These are phyloP conservation scores for Escallonia herrerae DNA, from an alignment of 129 eudicot species.

Conservation along the genomic window DNA sequence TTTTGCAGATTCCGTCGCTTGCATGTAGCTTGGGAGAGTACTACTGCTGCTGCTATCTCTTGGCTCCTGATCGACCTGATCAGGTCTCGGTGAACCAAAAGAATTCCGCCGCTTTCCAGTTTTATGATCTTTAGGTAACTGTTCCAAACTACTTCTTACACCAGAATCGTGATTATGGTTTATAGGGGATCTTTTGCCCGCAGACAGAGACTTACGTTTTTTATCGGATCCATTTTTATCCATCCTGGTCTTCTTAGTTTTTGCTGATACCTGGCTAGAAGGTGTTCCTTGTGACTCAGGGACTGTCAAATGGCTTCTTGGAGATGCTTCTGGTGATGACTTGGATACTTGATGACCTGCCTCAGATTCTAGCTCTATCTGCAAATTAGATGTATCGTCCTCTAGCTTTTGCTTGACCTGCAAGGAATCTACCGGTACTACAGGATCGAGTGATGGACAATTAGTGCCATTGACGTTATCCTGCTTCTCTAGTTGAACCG, in stretches of 20 bases:
- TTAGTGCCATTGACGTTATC: background rate
- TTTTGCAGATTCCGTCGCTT: conserved; percentile 91
- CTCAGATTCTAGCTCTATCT: background rate
- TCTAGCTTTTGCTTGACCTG: conserved; percentile 19
- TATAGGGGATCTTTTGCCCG: conserved; percentile 46
- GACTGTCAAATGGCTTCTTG: conserved; percentile 52
- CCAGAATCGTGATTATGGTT: conserved; percentile 36
- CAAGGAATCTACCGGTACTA: conserved; percentile 7
- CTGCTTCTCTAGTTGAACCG: background rate
- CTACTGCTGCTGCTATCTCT: conserved; percentile 68
- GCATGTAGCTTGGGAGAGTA: conserved; percentile 84
- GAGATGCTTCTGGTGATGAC: conserved; percentile 38
- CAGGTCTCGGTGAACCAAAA: conserved; percentile 57
- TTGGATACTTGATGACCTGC: background rate
- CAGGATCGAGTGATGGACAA: too few species aligned
- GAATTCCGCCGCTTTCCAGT: conserved; percentile 63
- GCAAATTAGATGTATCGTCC: background rate
- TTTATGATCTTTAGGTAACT: conserved; percentile 56
- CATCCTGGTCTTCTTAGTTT: conserved; percentile 35
- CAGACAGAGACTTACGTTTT: conserved; percentile 49
- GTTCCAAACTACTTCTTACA: conserved; percentile 53
- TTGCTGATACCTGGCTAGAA: conserved; percentile 65
- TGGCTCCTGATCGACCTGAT: conserved; percentile 53
- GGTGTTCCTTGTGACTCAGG: conserved; percentile 73
- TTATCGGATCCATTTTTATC: conserved; percentile 38